Conservation (phyloP, 495 filamentous ascomycete genomes). For the Platismatia glauca region DNA sequence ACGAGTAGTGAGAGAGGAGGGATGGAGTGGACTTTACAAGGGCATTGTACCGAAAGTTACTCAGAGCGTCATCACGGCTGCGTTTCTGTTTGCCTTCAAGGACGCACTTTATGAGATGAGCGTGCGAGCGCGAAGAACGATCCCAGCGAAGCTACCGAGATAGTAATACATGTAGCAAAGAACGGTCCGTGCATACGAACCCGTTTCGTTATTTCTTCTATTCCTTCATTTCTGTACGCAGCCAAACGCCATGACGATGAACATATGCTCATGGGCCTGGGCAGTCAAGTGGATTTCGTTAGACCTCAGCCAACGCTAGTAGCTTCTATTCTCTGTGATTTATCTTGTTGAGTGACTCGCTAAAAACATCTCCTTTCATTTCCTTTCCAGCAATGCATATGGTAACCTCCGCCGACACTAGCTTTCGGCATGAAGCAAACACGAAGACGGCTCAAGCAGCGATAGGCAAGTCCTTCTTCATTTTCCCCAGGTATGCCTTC, state of each 20-base stretch:
- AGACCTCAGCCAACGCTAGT: too few relatives aligned
- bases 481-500: slow-evolving; percentile 85
- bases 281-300: too few relatives aligned
- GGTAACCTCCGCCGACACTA: slow-evolving; percentile 2
- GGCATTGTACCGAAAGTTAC: slow-evolving; percentile 93
- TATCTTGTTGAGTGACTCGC: not conserved
- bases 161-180: not conserved
- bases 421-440: slow-evolving; percentile 14
- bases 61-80: slow-evolving; percentile 92
- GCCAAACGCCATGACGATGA: too few relatives aligned
- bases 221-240: too few relatives aligned
- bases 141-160: slow-evolving; percentile 28
- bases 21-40: slow-evolving; percentile 82
- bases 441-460: slow-evolving; percentile 48
- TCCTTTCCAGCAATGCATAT: slow-evolving; percentile 8
- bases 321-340: not conserved
- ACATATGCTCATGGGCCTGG: too few relatives aligned
- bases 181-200: too few relatives aligned
- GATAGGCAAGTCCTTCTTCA: slow-evolving; percentile 93
- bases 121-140: slow-evolving; percentile 43
- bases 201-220: too few relatives aligned
- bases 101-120: slow-evolving; percentile 67
- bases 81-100: slow-evolving; percentile 97
- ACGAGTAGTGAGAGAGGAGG: slow-evolving; percentile 77
- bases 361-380: not conserved